Base-by-base conservation (phyloP, 2,329 filamentous ascomycete species). In the Verticillium nonalfalfae region DNA sequence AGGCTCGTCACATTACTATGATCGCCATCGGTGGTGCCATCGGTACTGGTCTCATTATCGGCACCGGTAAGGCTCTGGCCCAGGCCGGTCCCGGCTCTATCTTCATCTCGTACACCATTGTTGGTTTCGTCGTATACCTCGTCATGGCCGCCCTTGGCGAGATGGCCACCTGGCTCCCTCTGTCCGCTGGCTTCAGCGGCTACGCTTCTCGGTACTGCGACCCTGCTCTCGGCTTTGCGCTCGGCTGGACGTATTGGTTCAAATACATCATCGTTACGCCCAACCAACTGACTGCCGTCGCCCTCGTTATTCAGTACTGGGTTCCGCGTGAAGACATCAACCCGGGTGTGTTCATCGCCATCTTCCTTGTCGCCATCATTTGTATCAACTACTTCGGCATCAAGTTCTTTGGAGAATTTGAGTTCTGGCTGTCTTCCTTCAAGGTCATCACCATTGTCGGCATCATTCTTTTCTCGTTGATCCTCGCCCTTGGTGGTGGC, bases 221-320 rank as follows among this genome's bases (percentile, higher is more conserved):
- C 68, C 90, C 90, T 59, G 89, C 90, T 63, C 83, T 95, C 33
- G 91, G 91, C 60, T 95, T 95, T 72, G 84, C 89, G 61, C 81
- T 93, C 13, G 90, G 90, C 39, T 93, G 84, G 80, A 86, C 80
- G 52, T 82, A 82, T 67, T 90, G 85, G 83, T 83, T 87, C 76
- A 83, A 93, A 85, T 95, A 95, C 73, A 90, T 95, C 72, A 93
- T 96, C 69, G 84, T 90, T 58, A 93, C 90, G 1, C 91, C 92
- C 1, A 95, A 95, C 70, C 91, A 96, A 72, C 78, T 96, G 45
- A 95, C 91, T 1, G 91, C 91, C 34, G 85, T 84, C n/a, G 85
- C 90, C 5, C 75, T 96, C 40, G 89, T 94, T 61, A 89, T 96
- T 62, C 85, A 89, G 67, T 93, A 87, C 69, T 96, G 92, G 91